Base-by-base conservation (phyloP, 495 filamentous ascomycete species). In the Glonium stellatum region DNA sequence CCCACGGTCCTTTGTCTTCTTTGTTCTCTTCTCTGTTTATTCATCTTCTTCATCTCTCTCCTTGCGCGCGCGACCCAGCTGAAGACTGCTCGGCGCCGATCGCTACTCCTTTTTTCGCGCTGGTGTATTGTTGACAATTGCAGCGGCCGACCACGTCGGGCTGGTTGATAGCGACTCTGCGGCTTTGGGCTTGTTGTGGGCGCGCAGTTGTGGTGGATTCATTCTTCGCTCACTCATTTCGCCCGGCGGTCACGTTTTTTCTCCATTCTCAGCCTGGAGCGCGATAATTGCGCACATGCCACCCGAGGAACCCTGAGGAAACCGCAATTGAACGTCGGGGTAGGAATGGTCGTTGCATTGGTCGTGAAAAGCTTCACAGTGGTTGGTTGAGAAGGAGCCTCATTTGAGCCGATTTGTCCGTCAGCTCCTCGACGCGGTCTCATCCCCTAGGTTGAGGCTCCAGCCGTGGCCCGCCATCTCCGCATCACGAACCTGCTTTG, bases 251-350 rank as follows among this genome's bases (percentile, higher is more conserved):
- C 10, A 44, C n/a, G 4, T 18, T 44, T 44, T 13, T 44, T 11
- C 12, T 44, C 48, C 48, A 51, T 31, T 51, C 47, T 23, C 25
- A 23, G 25, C 48, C 31, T 23, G 48, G 25, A 10, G 25, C 21
- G 48, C 19, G 18, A 15, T 23, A 51, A 25, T 25, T 25, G 48
- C 48, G 48, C 48, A 51, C 48, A 51, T 51, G 48, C 48, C 48
- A 51, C 48, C 48, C 31, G 21, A 51, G 48, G 48, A 51, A 51
- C 48, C 23, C 15, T 23, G 25, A 23, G 13, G 25, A 51, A 0
- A 51, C 25, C 48, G 21, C 48, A 23, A 51, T 51, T 51, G 48
- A 51, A 23, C 23, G 13, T 51, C 25, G 5, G 48, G 19, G 48
- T 51, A 22, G 48, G 19, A 23, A 23, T 18, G 10, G 4, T 31